phyloP scores from a whole-genome alignment of 2,329 filamentous ascomycete species.

The Cercospora sesami region DNA sequence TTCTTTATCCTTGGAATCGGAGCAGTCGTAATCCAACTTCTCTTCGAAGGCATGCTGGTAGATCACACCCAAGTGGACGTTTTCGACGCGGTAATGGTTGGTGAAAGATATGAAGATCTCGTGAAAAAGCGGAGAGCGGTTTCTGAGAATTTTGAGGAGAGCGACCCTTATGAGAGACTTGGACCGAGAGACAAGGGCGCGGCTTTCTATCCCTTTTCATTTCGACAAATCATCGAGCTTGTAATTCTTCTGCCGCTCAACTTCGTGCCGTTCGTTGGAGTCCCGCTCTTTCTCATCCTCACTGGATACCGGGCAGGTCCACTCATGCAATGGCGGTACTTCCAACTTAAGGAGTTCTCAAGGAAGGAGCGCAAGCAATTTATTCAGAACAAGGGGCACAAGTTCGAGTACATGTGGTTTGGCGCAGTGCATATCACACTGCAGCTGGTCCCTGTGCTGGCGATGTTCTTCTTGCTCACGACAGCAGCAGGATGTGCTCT shows the following conservation, averaged over 20 bases:
- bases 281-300: conserved; percentile 80
- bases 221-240: conserved; percentile 87
- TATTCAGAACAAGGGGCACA: conserved; percentile 60
- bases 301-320: conserved; percentile 87
- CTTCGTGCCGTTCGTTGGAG: conserved; percentile 79
- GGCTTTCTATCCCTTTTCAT: conserved; percentile 82
- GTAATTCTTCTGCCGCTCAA: conserved; percentile 69
- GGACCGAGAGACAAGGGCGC: conserved; percentile 77
- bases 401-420: conserved; percentile 91
- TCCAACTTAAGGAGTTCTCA: conserved; percentile 71
- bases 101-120: conserved; percentile 68
- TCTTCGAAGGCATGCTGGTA: conserved; percentile 55
- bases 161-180: conserved; percentile 72
- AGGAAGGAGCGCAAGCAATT: conserved; percentile 73
- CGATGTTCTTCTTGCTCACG: conserved; percentile 92
- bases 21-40: conserved; percentile 60
- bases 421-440: conserved; percentile 80
- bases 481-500: conserved; percentile 80
- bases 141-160: conserved; percentile 69
- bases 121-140: conserved; percentile 60
- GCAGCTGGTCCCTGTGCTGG: conserved; percentile 83
- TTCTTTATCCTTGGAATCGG: conserved; percentile 76
- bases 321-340: conserved; percentile 88
- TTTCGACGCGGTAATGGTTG: conserved; percentile 79
- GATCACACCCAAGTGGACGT: conserved; percentile 75